Evolutionary conservation across 164 flowering plant species (phyloP).

Genomic region (Magnolia changhungtana): DNA sequence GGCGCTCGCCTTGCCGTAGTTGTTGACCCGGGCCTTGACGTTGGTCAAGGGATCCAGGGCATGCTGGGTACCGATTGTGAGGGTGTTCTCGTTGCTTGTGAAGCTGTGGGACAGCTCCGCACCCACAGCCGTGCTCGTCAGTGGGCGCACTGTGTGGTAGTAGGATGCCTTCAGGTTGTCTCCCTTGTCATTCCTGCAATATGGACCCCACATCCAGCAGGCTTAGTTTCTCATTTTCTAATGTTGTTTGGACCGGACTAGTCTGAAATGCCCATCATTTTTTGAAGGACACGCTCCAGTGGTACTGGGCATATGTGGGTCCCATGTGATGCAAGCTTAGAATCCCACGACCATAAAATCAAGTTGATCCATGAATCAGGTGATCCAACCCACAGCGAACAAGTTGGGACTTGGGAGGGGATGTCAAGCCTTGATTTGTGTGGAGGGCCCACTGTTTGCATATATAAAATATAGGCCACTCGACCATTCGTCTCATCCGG

Average conservation of each 20-base stretch:
- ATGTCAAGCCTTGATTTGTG: no score
- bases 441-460: no score
- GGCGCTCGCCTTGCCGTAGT: constrained; percentile 65
- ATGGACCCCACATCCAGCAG: no score
- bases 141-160: constrained; percentile 59
- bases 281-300: no score
- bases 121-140: constrained; percentile 75
- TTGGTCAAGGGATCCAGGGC: constrained; percentile 63
- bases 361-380: no score
- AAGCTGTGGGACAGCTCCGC: constrained; percentile 68
- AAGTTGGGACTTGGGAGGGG: no score
- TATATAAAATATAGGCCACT: no score
- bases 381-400: no score
- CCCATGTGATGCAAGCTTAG: no score
- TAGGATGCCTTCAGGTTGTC: constrained; percentile 67
- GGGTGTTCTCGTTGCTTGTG: constrained; percentile 61
- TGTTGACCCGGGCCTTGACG: constrained; percentile 72
- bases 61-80: constrained; percentile 80
- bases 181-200: constrained; percentile 64
- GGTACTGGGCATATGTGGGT: no score
- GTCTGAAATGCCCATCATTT: background rate
- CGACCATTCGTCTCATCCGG: no score
- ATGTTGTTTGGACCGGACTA: background rate
- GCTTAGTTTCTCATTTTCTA: background rate
- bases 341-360: no score